Evolutionary conservation across 257 asterid species (phyloP), one percentile per base, ranked within the genome.

Genomic region (Echites panduratus): DNA sequence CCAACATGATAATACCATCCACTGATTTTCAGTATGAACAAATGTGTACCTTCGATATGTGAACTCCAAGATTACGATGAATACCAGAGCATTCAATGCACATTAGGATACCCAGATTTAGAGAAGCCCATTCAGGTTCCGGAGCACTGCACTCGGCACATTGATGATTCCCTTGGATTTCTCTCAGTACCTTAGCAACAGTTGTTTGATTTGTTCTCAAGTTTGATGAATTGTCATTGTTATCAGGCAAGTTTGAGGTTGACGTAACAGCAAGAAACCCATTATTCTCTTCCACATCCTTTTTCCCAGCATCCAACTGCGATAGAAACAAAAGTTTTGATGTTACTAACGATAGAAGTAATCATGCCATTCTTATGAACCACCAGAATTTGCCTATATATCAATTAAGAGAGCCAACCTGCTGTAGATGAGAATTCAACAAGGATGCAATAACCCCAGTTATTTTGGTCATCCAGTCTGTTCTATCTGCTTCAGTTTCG

Each of bases 61-160:
- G 99, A 83, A 94, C 99, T 77, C 99, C 99, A 70, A 94, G 99
- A 86, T 94, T 94, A 64, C 99, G 91, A 83, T 94, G 99, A 87
- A 87, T 85, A 70, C 99, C 99, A 32, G 99, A 94, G 90, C 99
- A 94, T 79, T 94, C 99, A 66, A 94, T 94, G 86, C 99, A 94
- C 80, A 91, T 87, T 77, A 94, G 82, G 78, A 94, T 85, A 56
- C 96, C 98, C 80, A 94, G 97, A 84, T 94, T 94, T 35, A 94
- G 87, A 79, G 99, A 94, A 64, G 99, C 99, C 99, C 99, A 94
- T 76, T 94, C 95, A 77, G 99, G 98, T 38, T 80, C 90, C 79
- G 89, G 79, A 71, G 96, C 92, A 72, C 89, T 72, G 80, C 99
- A 94, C 70, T 94, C 99, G 63, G 97, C 96, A 56, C 99, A 94